Evolutionary conservation across 2,329 filamentous ascomycete genomes (phyloP).

Genomic region (Botrytis cinerea): DNA sequence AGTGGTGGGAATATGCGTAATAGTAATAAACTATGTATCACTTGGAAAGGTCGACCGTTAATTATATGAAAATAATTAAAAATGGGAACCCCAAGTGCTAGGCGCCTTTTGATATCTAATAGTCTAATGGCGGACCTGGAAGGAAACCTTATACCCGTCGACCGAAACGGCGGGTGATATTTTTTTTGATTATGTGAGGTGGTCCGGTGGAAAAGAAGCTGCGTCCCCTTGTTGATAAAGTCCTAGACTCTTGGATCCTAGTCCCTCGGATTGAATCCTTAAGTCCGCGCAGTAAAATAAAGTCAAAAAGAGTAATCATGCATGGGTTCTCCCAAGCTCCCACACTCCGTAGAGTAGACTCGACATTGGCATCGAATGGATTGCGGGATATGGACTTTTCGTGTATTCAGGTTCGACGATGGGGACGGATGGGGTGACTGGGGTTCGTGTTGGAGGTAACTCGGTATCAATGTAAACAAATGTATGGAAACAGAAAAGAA

Average conservation of each 20-base stretch:
- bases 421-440: background rate
- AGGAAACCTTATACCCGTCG: background rate
- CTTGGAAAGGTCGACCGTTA: background rate
- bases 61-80: slow-evolving; percentile 18
- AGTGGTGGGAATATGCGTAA: background rate
- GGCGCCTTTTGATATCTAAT: background rate
- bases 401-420: background rate
- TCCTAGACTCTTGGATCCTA: slow-evolving; percentile 1
- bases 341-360: slow-evolving; percentile 1
- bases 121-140: slow-evolving; percentile 3
- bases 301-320: slow-evolving; percentile 5
- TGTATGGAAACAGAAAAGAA: background rate
- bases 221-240: background rate
- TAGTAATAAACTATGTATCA: background rate
- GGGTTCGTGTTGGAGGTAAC: background rate
- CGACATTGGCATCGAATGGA: background rate
- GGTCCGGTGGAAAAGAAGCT: background rate
- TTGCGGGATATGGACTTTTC: background rate
- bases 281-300: slow-evolving; percentile 6
- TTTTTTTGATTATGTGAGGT: slow-evolving; percentile 13
- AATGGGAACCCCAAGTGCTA: background rate
- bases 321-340: slow-evolving; percentile 2
- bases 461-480: background rate
- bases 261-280: background rate
- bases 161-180: slow-evolving; percentile 14